Conservation (phyloP, 331 rosid genomes). For the Quercus lobata region DNA sequence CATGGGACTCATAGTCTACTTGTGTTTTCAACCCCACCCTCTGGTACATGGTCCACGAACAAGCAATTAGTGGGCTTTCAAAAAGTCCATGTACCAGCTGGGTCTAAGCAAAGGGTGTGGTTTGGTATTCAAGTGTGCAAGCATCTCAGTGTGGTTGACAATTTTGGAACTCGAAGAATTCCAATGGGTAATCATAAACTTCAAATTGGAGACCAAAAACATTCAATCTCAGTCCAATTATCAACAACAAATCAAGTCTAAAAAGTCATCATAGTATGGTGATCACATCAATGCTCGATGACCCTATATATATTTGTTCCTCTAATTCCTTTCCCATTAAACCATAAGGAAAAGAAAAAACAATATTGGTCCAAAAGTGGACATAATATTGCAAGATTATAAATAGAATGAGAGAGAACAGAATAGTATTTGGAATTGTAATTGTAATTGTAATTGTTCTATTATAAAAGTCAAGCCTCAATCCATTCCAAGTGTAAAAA, state of each 20-base stretch:
- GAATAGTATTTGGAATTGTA: conserved; percentile 1
- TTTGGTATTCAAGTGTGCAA: conserved; percentile 66
- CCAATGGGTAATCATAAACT: conserved; percentile 73
- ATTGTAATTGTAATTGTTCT: background rate
- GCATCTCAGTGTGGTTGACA: conserved; percentile 68
- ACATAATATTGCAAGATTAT: conserved; percentile 14
- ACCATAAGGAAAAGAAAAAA: background rate
- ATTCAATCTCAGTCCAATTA: conserved; percentile 45
- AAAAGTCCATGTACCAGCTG: conserved; percentile 50
- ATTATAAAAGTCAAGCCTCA: background rate
- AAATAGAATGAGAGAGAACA: conserved; percentile 10
- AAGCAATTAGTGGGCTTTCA: conserved; percentile 62
- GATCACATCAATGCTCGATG: background rate
- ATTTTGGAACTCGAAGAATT: conserved; percentile 69
- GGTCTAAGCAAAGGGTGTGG: conserved; percentile 40
- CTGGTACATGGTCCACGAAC: conserved; percentile 22
- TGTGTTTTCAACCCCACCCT: conserved; percentile 52
- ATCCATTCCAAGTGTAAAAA: background rate
- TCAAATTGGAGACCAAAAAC: conserved; percentile 69
- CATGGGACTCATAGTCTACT: conserved; percentile 81
- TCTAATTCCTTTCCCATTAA: background rate
- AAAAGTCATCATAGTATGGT: conserved; percentile 7
- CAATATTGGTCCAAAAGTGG: background rate
- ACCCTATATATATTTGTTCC: background rate
- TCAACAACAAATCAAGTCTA: conserved; percentile 15